Base-by-base conservation (phyloP, 108 stramenopile genomes). In the Nitzschia inconspicua region DNA sequence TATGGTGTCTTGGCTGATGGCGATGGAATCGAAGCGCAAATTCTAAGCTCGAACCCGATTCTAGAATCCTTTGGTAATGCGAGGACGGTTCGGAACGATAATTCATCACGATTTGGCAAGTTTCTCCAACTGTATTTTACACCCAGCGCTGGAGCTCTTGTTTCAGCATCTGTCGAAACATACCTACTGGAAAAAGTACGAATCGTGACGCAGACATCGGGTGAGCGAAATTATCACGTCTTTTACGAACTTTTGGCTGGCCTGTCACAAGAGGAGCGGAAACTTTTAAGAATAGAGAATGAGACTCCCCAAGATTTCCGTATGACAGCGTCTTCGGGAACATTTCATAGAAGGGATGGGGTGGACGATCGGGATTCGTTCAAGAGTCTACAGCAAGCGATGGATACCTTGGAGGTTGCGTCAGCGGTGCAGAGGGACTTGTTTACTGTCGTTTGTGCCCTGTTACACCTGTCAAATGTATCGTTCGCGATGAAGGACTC, bases 81-180 rank as follows among this genome's bases (percentile, higher is more conserved):
- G 13, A 68, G 88, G 26, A 93, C 91, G 27, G 72, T 85, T 9
- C 68, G 91, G 28, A 95, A 92, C 65, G 89, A 97, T 70, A 99
- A 99, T 63, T 93, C 91, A 11, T 82, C 82, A 3, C 73, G 98
- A 7, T 98, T 98, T 68, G 97, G 97, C 9, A 98, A 98, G 66
- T 98, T 88, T 60, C 95, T 98, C 58, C 85, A 88, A 47, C 57
- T 92, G 4, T 65, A 62, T 3, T 92, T 92, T 59, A 54, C 73
- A 4, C 26, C 55, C 3, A 47, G 61, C 9, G 43, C 41, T 14
- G 88, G 92, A 8, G 69, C 70, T 10, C 70, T 93, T 32, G 29
- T 60, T 26, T 88, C 85, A 20, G 92, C 92, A 18, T 77, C 70
- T 6, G 86, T 93, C 43, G 79, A 88, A 51, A 88, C 86, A 0